Base-by-base conservation (phyloP, 805 yeast genomes). In the Saccharomycopsis sp. region DNA sequence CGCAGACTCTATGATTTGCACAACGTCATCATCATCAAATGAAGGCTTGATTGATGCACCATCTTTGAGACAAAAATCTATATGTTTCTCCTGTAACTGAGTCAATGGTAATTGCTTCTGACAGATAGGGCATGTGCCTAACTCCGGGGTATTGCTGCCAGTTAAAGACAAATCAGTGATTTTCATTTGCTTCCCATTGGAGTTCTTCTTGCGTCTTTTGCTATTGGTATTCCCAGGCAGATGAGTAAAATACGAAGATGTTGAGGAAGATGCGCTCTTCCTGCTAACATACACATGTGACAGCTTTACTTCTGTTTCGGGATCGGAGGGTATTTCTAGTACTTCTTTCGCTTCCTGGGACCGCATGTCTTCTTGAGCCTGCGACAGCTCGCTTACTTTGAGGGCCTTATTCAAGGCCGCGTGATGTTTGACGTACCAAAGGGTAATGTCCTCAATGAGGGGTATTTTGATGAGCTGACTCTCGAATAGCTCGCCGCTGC, bases 401-500 rank as follows among this genome's bases (percentile, higher is more conserved):
- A 44, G 48, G 16, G 21, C 21, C 21, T 44, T 12, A 44, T 44
- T 44, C 48, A 44, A 44, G 48, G 48, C 8, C 48, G 20, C 41
- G 21, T 34, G 34, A 24, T 51, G n/a, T 9, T 34, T 21, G 4
- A 14, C 5, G 16, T 40, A 57, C 58, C 61, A 57, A 5, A 29
- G 29, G 2, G 34, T 15, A 3, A 57, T n/a, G 5, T 58, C 61
- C 24, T 58, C 61, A 3, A 58, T 24, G 3, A 55, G 37, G 5
- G 61, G 56, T 18, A 55, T 52, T 21, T 52, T 52, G 8, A 55
- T 46, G 8, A 58, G 29, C 47, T 50, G 51, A 34, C 59, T 55
- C 24, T 58, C 61, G 3, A 55, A 37, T 16, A 58, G 12, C 37
- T 58, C 58, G 2, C 41, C 16, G 37, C 48, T 48, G 54, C 61